These are phyloP conservation scores for Chrysoporthe deuterocubensis DNA, from an alignment of 2,329 filamentous ascomycete species.

Conservation along the genomic window DNA sequence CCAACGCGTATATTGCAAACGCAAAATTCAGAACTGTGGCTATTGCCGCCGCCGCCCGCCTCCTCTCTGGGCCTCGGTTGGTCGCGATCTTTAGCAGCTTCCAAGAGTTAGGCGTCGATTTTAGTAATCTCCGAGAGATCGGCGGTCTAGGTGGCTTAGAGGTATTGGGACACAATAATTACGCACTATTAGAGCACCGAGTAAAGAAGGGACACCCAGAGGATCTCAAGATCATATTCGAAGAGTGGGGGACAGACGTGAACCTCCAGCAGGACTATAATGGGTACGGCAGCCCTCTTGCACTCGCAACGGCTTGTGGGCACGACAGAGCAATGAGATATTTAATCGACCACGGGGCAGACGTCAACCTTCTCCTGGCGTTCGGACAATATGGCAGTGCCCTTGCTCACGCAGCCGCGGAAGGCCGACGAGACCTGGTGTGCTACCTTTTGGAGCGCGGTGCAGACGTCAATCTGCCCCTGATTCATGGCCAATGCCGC, in stretches of 20 bases:
- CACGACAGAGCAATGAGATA: background rate
- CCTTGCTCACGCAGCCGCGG: background rate
- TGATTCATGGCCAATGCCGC: background rate
- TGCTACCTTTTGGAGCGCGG: background rate
- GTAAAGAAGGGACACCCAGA: background rate
- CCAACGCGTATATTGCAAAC: background rate
- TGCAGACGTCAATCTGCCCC: background rate
- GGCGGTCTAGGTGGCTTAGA: background rate
- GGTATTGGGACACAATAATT: background rate
- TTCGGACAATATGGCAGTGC: background rate
- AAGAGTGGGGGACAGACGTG: background rate
- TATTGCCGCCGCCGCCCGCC: background rate
- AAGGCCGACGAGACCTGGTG: too few relatives aligned
- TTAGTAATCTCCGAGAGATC: background rate
- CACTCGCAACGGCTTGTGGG: too few relatives aligned
- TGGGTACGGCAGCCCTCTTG: background rate
- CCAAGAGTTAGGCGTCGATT: background rate
- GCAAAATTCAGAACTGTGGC: background rate
- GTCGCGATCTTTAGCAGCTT: background rate
- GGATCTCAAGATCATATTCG: background rate
- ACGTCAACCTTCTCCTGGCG: background rate
- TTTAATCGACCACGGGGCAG: constrained; percentile 4
- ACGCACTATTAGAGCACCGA: background rate
- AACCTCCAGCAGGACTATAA: background rate
- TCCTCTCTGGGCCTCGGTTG: background rate